Evolutionary conservation across 2,329 filamentous ascomycete genomes (phyloP), one percentile per base, ranked within the genome.

Genomic region (Harringtonia aguacate): DNA sequence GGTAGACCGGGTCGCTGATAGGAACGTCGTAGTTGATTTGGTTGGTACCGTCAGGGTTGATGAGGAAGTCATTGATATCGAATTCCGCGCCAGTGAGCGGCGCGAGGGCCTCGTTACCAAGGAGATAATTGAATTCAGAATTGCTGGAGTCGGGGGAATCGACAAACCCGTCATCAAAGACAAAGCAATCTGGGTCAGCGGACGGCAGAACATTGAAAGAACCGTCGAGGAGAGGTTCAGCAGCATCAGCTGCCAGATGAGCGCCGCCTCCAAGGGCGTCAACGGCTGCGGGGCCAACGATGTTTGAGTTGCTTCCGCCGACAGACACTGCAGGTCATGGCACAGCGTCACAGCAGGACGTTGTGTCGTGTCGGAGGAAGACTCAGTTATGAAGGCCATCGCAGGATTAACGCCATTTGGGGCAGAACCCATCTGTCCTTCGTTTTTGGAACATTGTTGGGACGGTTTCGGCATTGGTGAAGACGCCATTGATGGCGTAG

Each of bases 271-370:
- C 49, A 60, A 61, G 47, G 57, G 57, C 52, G 58, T 58, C 59
- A 58, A 61, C 56, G 62, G 66, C 60, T 57, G 68, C 52, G 63
- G 68, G 55, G 58, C 59, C 60, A 53, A 58, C 60, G 64, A 69
- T 56, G 63, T 62, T 61, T 61, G 63, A 58, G 68, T 64, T 64
- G 67, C 70, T 67, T 75, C 75, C 73, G 70, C 77, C 84, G 85
- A 90, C 82, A 79, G 92, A 97, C 92, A 98, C 92, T 84, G 92
- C 92, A 94, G 92, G 92, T 95, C 92, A 45, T 48, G 49, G 65
- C 84, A 97, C 92, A 97, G 95, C 90, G 95, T 83, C 89, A 77
- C 92, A 76, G 92, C 92, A 97, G 92, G 89, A 95, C 94, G 89
- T 95, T 95, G 92, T 95, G 89, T 92, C 92, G 79, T 70, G 77